Evolutionary conservation across 1,139 yeast genomes (phyloP), one percentile per base, ranked within the genome.

Genomic region (Taphrina pruni): DNA sequence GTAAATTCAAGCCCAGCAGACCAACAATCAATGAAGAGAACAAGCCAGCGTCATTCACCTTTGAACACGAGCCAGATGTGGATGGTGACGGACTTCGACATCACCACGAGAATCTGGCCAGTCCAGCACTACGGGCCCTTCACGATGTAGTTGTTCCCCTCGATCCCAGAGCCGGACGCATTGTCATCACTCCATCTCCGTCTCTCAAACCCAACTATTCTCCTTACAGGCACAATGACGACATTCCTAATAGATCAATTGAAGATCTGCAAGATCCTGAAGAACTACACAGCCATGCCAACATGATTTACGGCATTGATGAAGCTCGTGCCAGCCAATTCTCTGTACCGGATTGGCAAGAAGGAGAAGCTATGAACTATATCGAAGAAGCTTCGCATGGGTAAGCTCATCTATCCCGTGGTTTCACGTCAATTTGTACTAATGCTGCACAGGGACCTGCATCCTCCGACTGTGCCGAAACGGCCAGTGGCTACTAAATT

Each of bases 351-450:
- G 61, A 64, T 43, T 64, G 67, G 67, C 60, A 54, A 48, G 67
- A 64, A 46, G 67, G 61, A 12, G 67, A 64, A 26, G 60, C 67
- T 9, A 36, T 50, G 20, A 56, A 38, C 11, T 55, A 39, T 39
- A 64, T 64, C 26, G 67, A 64, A 26, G 67, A 64, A 26, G 67
- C 67, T 14, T 64, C 67, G 14, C 67, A 64, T 55, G 67, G 67
- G 43, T 56, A 43, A 7, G 39, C 39, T 43, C 32, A 17, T 7
- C 2, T 41, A 6, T 12, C 36, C 17, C 51, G 12, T 1, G 58
- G 14, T 4, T 17, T 39, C 17, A 20, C 4, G 4, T 4, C 2
- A 4, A 2, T 2, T 43, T 26, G 20, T 45, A 1, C 39, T 54
- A 11, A 38, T 36, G 6, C 36, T 6, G 48, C 21, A 9, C 45